A percentile compares a stretch with the other conserved stretches of the same genome.
Conservation (phyloP, 192 early-diverging fungal genomes). For the Thamnidium elegans region DNA sequence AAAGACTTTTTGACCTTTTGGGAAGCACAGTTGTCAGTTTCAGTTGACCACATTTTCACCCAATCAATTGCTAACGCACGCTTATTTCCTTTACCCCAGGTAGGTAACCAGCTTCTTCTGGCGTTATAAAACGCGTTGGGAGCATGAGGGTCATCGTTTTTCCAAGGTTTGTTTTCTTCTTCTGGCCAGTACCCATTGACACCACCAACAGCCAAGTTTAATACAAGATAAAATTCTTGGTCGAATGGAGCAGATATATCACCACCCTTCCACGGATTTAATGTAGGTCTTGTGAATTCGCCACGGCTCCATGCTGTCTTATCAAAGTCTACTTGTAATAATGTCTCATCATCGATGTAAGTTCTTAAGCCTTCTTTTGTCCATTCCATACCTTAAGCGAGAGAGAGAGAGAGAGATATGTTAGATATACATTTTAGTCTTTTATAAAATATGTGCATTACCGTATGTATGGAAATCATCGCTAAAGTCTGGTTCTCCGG, state of each 20-base stretch:
- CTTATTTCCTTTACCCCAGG: constrained; percentile 49
- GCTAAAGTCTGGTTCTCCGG: constrained; percentile 36
- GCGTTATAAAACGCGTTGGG: constrained; percentile 52
- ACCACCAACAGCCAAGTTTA: constrained; percentile 64
- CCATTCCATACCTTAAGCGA: constrained; percentile 53
- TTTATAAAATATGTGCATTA: constrained; percentile 10
- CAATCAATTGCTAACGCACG: constrained; percentile 46
- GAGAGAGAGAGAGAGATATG: constrained; percentile 28
- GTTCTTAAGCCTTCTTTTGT: constrained; percentile 49
- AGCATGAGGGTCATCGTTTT: constrained; percentile 42
- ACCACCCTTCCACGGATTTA: constrained; percentile 50
- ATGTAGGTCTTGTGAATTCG: constrained; percentile 44
- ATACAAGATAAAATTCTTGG: constrained; percentile 53
- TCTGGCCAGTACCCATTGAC: constrained; percentile 58
- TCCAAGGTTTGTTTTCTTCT: constrained; percentile 54
- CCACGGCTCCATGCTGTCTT: constrained; percentile 50
- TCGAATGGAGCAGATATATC: constrained; percentile 59
- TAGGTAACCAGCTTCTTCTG: constrained; percentile 47
- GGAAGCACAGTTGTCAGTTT: background rate
- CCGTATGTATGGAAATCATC: constrained; percentile 56
- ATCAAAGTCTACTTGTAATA: constrained; percentile 52
- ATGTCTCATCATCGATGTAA: constrained; percentile 48
- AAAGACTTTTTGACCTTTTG: background rate
- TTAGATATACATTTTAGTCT: background rate
- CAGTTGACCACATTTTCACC: constrained; percentile 33